Base-by-base conservation (phyloP, 2,329 filamentous ascomycete genomes). In the Myriangium duriaei region DNA sequence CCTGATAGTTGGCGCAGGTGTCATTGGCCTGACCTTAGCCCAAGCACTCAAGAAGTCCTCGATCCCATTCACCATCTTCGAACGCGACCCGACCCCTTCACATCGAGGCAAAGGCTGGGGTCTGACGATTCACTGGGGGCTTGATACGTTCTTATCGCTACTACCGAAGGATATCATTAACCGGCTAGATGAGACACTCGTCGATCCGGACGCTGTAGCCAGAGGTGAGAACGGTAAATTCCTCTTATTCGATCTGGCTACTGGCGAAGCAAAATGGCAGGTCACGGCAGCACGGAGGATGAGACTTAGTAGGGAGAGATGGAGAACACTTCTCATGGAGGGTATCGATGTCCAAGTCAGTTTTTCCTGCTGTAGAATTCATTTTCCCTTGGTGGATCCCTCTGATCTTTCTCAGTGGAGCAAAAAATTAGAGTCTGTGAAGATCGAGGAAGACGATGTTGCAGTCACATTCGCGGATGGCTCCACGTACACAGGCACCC, bases 1-100 rank as follows among this genome's bases (percentile, higher is more conserved):
- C 32, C 31, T 54, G n/a, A 49, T 52, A 38, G 47, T 54, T 11
- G 51, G 51, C 11, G 50, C 47, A 10, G 39, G 42, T 40, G 35
- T 37, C 19, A 47, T 44, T 9, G 51, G 51, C 9, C 44, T 54
- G 3, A 34, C 40, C 1, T 42, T 54, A 7, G 51, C 51, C 2
- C 49, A 53, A 11, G 51, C 47, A 10, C 42, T 54, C n/a, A 44
- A 47, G 18, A 13, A 34, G 34, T 33, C 37, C 15, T 38, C 39
- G 11, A 48, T 53, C 14, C 39, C 45, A 1, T 50, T 44, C 34
- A 39, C 34, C 3, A 36, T 44, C 28, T 41, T 41, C 28, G 38
- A 44, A 11, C 19, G 30, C 15, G 30, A 37, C 5, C 32, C 19
- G 3, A 15, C 13, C 13, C 11, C 18, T 13, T 18, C 18, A n/a